Percentiles rank a stretch among this genome's conserved stretches.
These are phyloP conservation scores for Pythium rishiriense DNA, from an alignment of 352 stramenopile species.

Conservation along the genomic window DNA sequence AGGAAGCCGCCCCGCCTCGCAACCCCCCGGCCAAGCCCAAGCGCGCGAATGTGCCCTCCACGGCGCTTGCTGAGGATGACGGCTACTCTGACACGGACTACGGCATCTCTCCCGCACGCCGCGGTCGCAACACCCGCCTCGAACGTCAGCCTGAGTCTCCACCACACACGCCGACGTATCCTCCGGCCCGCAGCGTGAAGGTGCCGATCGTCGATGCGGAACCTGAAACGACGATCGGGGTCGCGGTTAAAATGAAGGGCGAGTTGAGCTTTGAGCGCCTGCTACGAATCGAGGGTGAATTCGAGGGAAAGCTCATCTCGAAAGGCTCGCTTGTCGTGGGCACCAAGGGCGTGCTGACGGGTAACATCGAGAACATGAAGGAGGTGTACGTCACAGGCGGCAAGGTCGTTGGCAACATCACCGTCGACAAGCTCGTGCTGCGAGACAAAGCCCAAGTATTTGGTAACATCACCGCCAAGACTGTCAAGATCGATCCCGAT, in stretches of 20 bases:
- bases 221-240: slow-evolving; percentile 80
- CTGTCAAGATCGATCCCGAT: slow-evolving; percentile 87
- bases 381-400: slow-evolving; percentile 85
- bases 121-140: slow-evolving; percentile 54
- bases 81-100: slow-evolving; percentile 67
- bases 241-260: slow-evolving; percentile 86
- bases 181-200: slow-evolving; percentile 42
- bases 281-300: slow-evolving; percentile 88
- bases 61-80: slow-evolving; percentile 52
- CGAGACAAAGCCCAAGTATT: slow-evolving; percentile 86
- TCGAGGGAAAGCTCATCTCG: slow-evolving; percentile 87
- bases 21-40: slow-evolving; percentile 78
- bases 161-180: slow-evolving; percentile 64
- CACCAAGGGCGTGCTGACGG: slow-evolving; percentile 73
- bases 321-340: slow-evolving; percentile 89
- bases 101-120: slow-evolving; percentile 50
- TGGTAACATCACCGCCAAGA: slow-evolving; percentile 90
- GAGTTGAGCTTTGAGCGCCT: slow-evolving; percentile 89
- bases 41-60: slow-evolving; percentile 45
- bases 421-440: slow-evolving; percentile 82
- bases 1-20: slow-evolving; percentile 47
- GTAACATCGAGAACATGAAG: slow-evolving; percentile 88
- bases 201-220: slow-evolving; percentile 77
- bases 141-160: slow-evolving; percentile 54
- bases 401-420: slow-evolving; percentile 86